Evolutionary conservation across 1,284 basidiomycete genomes (phyloP).

Genomic region (Cutaneotrichosporon cavernicola): DNA sequence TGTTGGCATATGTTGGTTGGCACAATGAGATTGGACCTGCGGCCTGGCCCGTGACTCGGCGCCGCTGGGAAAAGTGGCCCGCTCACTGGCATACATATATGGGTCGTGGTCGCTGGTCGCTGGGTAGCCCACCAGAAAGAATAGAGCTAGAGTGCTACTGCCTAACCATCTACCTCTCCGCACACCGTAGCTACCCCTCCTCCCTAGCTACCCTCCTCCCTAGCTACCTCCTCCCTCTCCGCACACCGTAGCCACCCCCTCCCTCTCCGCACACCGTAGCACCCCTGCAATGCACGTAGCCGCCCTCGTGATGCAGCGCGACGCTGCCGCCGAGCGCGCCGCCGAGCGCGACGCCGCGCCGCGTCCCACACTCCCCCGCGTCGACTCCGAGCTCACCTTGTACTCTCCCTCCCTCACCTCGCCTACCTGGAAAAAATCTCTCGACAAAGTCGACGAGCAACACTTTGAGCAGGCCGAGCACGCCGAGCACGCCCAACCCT

Average conservation of each 20-base stretch:
- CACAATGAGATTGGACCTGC: constrained; percentile 9
- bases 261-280: too few relatives aligned
- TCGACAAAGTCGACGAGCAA: neutral
- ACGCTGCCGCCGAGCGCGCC: neutral
- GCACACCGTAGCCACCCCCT: too few relatives aligned
- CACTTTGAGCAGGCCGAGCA: too few relatives aligned
- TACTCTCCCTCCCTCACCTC: neutral
- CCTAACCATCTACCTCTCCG: too few relatives aligned
- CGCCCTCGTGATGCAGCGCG: neutral
- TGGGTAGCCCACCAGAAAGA: too few relatives aligned
- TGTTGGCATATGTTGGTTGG: constrained; percentile 1
- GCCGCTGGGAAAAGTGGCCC: neutral
- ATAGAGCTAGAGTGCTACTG: too few relatives aligned
- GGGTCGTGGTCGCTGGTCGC: too few relatives aligned
- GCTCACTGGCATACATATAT: neutral
- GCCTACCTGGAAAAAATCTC: neutral
- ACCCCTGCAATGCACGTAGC: constrained; percentile 6
- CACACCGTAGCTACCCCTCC: too few relatives aligned
- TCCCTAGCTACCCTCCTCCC: too few relatives aligned
- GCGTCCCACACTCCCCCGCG: neutral
- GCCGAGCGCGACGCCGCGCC: neutral
- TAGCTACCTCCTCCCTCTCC: too few relatives aligned
- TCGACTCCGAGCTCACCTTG: constrained; percentile 3
- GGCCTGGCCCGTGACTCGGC: neutral
- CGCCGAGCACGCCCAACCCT: neutral